Base-by-base conservation (phyloP, 495 filamentous ascomycete genomes). In the Lophium mytilinum region DNA sequence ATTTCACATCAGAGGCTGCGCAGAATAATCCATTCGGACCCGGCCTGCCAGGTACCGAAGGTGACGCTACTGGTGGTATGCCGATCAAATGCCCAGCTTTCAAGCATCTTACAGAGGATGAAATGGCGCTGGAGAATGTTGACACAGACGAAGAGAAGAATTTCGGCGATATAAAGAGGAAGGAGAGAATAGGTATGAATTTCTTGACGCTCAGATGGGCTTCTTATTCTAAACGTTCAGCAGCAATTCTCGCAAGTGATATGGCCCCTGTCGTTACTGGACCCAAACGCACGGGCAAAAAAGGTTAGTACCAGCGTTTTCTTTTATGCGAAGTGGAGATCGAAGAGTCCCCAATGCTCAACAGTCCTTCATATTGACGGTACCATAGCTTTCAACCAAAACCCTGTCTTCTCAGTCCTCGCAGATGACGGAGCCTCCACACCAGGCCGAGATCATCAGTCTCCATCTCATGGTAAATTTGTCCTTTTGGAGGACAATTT, bases 11-110 rank as follows among this genome's bases (percentile, higher is more conserved):
- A 48, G 86, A 96, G 59, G 88, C 85, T 52, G 88, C 89, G 39
- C 73, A 84, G 40, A 83, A 86, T 55, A 98, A 97, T 69, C 93
- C 93, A 0, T 98, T 95, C 65, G 93, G 94, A 2, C 69, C 82
- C 1, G 93, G 93, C 17, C 69, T 77, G 72, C 85, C 76, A 36
- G 79, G 75, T 40, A 75, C 81, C 53, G 76, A 66, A 70, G 65
- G 46, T 9, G 66, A 69, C 35, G 83, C 73, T 71, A 85, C 66
- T 69, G 83, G 70, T 55, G 87, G 73, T 56, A 77, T 77, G 71
- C 89, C 76, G 73, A 83, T 82, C 75, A 96, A 91, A 63, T 87
- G 95, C 9, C 93, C 93, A 9, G 69, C 76, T 4, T 86, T 97
- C 68, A 83, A 86, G 43, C 78, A 81, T 65, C 76, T 98, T 72